Evolutionary conservation across 441 rosid genomes (phyloP), one percentile per base, ranked within the genome.

Genomic region (Lepidium campestre): DNA sequence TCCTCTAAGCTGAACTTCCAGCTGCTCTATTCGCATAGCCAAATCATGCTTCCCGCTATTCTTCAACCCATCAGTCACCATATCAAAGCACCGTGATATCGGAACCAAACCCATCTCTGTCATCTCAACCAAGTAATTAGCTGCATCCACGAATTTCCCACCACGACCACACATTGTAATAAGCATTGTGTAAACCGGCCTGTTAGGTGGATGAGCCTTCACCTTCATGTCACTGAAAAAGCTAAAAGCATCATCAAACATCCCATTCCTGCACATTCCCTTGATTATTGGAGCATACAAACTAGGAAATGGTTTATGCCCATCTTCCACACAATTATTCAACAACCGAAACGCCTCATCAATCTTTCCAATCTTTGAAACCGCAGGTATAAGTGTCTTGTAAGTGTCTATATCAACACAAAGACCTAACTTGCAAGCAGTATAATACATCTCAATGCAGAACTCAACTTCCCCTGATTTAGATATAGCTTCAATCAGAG

Each of bases 181-280:
- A 85, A 90, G 31, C 98, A 90, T 93, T 0, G 97, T 89, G 65
- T 86, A 93, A 13, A 90, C 94, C 0, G 97, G 95, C 68, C 97
- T 81, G 42, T 88, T 90, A 3, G 97, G 97, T 5, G 88, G 91
- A 61, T 88, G 90, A 32, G 94, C 95, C 74, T 83, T 93, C 48
- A 79, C 82, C 67, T 88, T 88, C 93, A 93, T 90, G 34, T 93
- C 97, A 40, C 91, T 77, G 12, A 93, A 90, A 71, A 90, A 88
- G 77, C 96, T 82, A 71, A 87, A 83, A 0, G 89, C 96, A 69
- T 93, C 96, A 77, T 88, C 90, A 70, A 90, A 93, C 75, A 80
- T 86, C 54, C 95, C 95, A 64, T 62, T 78, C 80, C 80, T 86
- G 27, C 75, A 90, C 89, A 93, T 77, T 10, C 86, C 96, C 42